phyloP scores from a whole-genome alignment of 1,284 basidiomycete genomes.

The Leccinum pachyderme region DNA sequence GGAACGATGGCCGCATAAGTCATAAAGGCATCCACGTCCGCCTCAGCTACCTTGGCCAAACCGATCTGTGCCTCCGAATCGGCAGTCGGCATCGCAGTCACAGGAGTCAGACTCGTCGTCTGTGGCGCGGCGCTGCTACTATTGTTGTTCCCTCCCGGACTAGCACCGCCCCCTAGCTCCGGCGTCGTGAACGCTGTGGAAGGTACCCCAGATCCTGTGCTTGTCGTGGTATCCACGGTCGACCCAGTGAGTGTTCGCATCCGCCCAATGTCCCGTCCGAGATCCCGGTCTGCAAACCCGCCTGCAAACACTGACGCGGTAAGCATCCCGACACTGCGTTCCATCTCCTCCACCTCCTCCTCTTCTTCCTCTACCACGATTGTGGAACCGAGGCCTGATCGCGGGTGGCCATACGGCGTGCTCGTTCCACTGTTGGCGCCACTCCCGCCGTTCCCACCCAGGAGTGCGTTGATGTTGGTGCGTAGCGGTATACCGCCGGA shows the following conservation, averaged over 20 bases:
- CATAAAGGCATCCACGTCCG: slow-evolving; percentile 79
- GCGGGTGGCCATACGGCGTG: slow-evolving; percentile 54
- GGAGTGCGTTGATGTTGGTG: slow-evolving; percentile 51
- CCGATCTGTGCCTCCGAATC: slow-evolving; percentile 73
- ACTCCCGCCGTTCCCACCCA: slow-evolving; percentile 33
- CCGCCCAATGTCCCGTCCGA: slow-evolving; percentile 35
- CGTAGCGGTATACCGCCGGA: slow-evolving; percentile 53
- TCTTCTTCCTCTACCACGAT: slow-evolving; percentile 74
- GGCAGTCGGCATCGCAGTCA: slow-evolving; percentile 63
- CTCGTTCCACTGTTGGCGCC: slow-evolving; percentile 54
- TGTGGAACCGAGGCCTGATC: slow-evolving; percentile 57
- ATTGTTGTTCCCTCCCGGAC: slow-evolving; percentile 18
- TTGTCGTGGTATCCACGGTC: slow-evolving; percentile 45
- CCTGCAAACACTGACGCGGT: slow-evolving; percentile 34
- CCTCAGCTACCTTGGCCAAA: slow-evolving; percentile 75
- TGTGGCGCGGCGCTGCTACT: slow-evolving; percentile 19
- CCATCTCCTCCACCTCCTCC: slow-evolving; percentile 61
- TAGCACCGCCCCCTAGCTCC: slow-evolving; percentile 43
- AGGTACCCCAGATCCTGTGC: slow-evolving; percentile 33
- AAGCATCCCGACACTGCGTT: slow-evolving; percentile 33
- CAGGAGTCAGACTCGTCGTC: slow-evolving; percentile 61
- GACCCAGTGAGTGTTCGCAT: slow-evolving; percentile 50
- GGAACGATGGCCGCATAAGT: slow-evolving; percentile 81
- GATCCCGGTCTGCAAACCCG: slow-evolving; percentile 38
- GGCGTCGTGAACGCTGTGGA: slow-evolving; percentile 67